Conservation (phyloP, 352 stramenopile genomes). For the Phytopythium litorale region DNA sequence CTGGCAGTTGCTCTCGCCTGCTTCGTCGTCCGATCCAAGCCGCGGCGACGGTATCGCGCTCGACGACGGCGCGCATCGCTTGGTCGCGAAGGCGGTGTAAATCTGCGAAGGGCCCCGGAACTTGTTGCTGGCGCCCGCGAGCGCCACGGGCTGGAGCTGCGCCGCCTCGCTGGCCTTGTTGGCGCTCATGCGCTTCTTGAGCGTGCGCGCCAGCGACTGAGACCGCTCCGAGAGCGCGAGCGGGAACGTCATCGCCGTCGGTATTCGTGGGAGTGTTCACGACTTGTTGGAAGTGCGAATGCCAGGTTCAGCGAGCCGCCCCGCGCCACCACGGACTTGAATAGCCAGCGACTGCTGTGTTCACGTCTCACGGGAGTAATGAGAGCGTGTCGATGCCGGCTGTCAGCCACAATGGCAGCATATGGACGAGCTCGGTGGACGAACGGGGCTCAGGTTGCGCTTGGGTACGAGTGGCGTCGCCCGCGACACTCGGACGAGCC, state of each 20-base stretch:
- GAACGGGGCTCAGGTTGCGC: neutral
- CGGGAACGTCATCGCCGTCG: slow-evolving; percentile 22
- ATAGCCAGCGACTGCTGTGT: neutral
- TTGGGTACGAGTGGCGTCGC: neutral
- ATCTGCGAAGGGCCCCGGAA: slow-evolving; percentile 30
- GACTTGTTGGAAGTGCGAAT: neutral
- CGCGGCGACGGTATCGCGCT: neutral
- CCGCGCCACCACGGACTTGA: neutral
- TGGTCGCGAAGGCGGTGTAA: slow-evolving; percentile 28
- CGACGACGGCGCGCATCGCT: neutral
- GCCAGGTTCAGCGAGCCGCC: neutral
- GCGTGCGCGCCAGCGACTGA: slow-evolving; percentile 23
- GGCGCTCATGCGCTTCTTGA: slow-evolving; percentile 16
- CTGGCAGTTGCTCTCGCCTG: neutral
- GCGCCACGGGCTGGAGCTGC: slow-evolving; percentile 26
- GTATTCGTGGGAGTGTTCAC: neutral
- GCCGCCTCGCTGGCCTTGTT: slow-evolving; percentile 19
- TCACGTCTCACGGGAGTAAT: neutral
- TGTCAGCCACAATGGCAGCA: neutral
- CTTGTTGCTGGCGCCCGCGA: slow-evolving; percentile 27
- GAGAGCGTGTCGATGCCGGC: neutral
- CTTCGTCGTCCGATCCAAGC: neutral
- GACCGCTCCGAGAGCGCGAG: slow-evolving; percentile 20
- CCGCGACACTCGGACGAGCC: too few relatives aligned
- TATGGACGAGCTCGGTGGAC: neutral